These are phyloP conservation scores for Diaporthe vexans DNA, from an alignment of 2,329 filamentous ascomycete species.

Conservation along the genomic window DNA sequence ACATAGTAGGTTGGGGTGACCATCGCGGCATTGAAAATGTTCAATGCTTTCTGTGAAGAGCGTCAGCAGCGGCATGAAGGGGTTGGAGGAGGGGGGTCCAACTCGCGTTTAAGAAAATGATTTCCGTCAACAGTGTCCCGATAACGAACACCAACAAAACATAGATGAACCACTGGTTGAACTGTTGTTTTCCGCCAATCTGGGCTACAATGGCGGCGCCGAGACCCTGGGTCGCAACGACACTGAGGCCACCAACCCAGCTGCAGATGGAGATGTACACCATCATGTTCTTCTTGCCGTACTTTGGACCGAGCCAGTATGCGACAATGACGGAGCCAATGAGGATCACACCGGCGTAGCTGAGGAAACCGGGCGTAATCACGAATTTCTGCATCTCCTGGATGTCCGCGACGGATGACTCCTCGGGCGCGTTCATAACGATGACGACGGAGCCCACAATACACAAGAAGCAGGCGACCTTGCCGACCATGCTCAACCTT, in stretches of 20 bases:
- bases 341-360: slow-evolving; percentile 86
- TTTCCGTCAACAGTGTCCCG: slow-evolving; percentile 89
- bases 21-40: slow-evolving; percentile 95
- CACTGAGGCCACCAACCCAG: slow-evolving; percentile 92
- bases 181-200: slow-evolving; percentile 84
- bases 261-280: slow-evolving; percentile 98
- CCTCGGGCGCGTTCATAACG: slow-evolving; percentile 89
- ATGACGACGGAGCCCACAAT: slow-evolving; percentile 95
- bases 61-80: slow-evolving; percentile 10
- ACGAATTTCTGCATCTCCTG: slow-evolving; percentile 94
- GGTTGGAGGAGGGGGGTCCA: neutral
- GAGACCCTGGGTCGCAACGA: slow-evolving; percentile 93
- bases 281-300: slow-evolving; percentile 97
- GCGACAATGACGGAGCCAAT: slow-evolving; percentile 80
- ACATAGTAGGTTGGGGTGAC: slow-evolving; percentile 99
- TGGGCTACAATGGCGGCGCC: slow-evolving; percentile 93
- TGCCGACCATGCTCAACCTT: slow-evolving; percentile 93
- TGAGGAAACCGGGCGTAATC: slow-evolving; percentile 87
- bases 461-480: slow-evolving; percentile 95
- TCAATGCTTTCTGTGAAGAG: slow-evolving; percentile 87
- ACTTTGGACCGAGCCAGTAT: slow-evolving; percentile 86
- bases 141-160: slow-evolving; percentile 92
- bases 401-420: slow-evolving; percentile 88
- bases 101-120: slow-evolving; percentile 94
- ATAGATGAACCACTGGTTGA: slow-evolving; percentile 98